phyloP scores from a whole-genome alignment of 2,329 filamentous ascomycete species.

The Trichoderma arundinaceum region DNA sequence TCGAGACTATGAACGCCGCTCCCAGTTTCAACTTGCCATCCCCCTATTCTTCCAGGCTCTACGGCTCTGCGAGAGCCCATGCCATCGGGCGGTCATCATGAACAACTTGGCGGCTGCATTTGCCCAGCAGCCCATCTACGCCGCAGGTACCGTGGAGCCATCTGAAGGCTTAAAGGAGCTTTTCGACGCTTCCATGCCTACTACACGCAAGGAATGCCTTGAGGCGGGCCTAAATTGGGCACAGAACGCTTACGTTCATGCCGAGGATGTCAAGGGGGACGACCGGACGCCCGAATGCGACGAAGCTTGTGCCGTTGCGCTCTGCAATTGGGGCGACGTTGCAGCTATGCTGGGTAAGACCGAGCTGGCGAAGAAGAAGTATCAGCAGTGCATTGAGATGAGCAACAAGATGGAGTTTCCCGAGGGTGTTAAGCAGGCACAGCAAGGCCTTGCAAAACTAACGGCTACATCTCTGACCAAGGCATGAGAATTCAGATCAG shows the following conservation, averaged over 20 bases:
- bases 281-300: slow-evolving; percentile 80
- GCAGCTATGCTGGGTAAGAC: slow-evolving; percentile 73
- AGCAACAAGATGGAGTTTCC: slow-evolving; percentile 60
- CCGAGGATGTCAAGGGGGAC: slow-evolving; percentile 67
- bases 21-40: slow-evolving; percentile 79
- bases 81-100: slow-evolving; percentile 84
- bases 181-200: slow-evolving; percentile 42
- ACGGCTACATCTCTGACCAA: slow-evolving; percentile 22
- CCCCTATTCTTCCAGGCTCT: slow-evolving; percentile 88
- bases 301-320: slow-evolving; percentile 78
- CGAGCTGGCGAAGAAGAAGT: slow-evolving; percentile 69
- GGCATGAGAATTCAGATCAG: no score
- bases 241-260: slow-evolving; percentile 72
- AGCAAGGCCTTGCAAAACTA: slow-evolving; percentile 54
- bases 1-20: slow-evolving; percentile 73
- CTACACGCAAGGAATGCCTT: slow-evolving; percentile 65
- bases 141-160: slow-evolving; percentile 39
- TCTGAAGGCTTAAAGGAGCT: slow-evolving; percentile 40
- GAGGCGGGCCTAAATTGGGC: slow-evolving; percentile 79
- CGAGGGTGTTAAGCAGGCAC: slow-evolving; percentile 58
- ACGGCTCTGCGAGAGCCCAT: slow-evolving; percentile 67
- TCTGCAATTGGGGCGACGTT: slow-evolving; percentile 87
- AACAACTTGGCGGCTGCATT: slow-evolving; percentile 80
- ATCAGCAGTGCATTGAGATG: slow-evolving; percentile 69
- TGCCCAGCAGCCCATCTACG: slow-evolving; percentile 65